A percentile compares a stretch with the other conserved stretches of the same genome.
Conservation (phyloP, 495 filamentous ascomycete species). For the Melanomma pulvis-pyrius region DNA sequence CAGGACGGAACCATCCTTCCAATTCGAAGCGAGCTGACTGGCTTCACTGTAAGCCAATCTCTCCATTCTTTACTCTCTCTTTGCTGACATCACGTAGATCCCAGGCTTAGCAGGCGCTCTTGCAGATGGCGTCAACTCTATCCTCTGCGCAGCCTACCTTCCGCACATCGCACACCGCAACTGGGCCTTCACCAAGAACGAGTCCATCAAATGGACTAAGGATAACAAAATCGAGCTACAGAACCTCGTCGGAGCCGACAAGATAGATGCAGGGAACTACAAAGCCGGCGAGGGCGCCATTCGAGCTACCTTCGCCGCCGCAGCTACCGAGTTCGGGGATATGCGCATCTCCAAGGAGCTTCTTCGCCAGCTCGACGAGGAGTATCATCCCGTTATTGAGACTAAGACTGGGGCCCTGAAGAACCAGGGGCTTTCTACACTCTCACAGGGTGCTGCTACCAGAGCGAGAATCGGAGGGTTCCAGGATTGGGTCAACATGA, state of each 20-base stretch:
- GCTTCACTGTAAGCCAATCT: conserved; percentile 14
- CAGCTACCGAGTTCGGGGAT: conserved; percentile 22
- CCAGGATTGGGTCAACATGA: conserved; percentile 13
- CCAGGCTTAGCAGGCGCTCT: conserved; percentile 23
- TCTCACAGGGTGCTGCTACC: neutral
- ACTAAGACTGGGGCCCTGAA: conserved; percentile 14
- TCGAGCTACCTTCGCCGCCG: conserved; percentile 9
- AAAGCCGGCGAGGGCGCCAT: conserved; percentile 15
- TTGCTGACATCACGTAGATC: neutral
- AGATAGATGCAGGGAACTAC: conserved; percentile 25
- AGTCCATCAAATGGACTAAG: conserved; percentile 5
- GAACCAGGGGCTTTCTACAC: conserved; percentile 5
- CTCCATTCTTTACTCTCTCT: neutral
- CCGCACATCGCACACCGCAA: conserved; percentile 21
- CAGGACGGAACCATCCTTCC: conserved; percentile 29
- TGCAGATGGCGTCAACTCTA: conserved; percentile 23
- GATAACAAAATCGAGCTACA: conserved; percentile 7
- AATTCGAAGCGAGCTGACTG: conserved; percentile 29
- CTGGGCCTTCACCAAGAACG: conserved; percentile 21
- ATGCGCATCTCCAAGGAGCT: conserved; percentile 1
- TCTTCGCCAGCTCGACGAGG: conserved; percentile 8
- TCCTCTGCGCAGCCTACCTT: conserved; percentile 25
- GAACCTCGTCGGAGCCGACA: conserved; percentile 21
- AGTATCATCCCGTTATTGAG: conserved; percentile 4
- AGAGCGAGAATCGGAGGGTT: neutral